Conservation (phyloP, 495 filamentous ascomycete species). For the Talaromyces proteolyticus region DNA sequence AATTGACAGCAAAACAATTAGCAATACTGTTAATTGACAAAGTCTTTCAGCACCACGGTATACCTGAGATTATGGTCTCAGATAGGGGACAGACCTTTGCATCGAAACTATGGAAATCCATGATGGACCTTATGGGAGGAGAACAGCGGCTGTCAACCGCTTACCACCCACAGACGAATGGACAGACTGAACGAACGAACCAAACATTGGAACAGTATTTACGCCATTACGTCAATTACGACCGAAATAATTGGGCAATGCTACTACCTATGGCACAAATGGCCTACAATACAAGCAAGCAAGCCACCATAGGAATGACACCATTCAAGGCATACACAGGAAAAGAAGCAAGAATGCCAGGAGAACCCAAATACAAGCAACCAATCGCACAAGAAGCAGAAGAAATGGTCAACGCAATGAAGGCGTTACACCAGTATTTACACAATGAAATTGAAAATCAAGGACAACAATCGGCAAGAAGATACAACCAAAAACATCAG, state of each 20-base stretch:
- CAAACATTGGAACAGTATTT: background rate
- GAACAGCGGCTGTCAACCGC: background rate
- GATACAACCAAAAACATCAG: background rate
- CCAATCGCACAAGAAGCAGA: background rate
- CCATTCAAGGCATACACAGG: background rate
- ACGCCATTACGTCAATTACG: background rate
- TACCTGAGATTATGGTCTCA: slow-evolving; percentile 5
- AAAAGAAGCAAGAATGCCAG: background rate
- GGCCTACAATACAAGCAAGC: background rate
- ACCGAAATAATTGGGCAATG: background rate
- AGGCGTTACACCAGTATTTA: background rate
- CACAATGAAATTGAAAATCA: background rate
- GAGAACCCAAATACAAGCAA: background rate
- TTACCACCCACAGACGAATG: background rate
- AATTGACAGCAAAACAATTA: background rate
- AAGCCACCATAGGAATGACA: background rate
- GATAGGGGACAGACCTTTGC: slow-evolving; percentile 4
- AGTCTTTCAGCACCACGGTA: background rate
- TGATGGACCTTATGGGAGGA: background rate
- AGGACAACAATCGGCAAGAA: background rate
- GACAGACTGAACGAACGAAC: background rate
- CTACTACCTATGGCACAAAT: background rate
- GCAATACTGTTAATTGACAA: background rate
- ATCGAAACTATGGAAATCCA: slow-evolving; percentile 1
- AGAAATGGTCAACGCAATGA: background rate